Evolutionary conservation across 1,284 basidiomycete genomes (phyloP).

Genomic region (Dichomitus squalens): DNA sequence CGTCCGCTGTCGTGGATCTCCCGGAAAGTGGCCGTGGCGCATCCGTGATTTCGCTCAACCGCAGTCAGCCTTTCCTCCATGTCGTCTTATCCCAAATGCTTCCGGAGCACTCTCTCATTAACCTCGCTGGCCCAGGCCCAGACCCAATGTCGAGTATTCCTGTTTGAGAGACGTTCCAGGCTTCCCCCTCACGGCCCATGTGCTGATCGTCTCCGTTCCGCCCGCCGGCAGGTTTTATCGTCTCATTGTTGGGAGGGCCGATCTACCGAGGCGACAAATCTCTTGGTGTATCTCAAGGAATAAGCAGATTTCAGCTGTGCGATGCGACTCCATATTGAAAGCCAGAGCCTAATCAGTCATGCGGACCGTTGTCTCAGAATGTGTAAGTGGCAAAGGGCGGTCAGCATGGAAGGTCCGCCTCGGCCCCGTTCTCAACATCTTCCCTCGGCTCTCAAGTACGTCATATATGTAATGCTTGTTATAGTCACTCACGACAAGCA

Average conservation of each 20-base stretch:
- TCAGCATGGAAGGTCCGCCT: slow-evolving; percentile 31
- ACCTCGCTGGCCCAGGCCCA: slow-evolving; percentile 28
- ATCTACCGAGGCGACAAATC: neutral
- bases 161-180: neutral
- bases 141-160: neutral
- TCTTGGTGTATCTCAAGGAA: neutral
- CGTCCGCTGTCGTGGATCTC: neutral
- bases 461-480: neutral
- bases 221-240: neutral
- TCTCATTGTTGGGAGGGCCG: neutral
- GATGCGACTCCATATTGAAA: slow-evolving; percentile 26
- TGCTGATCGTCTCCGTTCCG: neutral
- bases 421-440: slow-evolving; percentile 21
- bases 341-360: slow-evolving; percentile 37
- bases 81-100: slow-evolving; percentile 29
- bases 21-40: slow-evolving; percentile 23
- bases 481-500: neutral
- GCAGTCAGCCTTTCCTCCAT: slow-evolving; percentile 36
- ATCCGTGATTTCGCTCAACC: slow-evolving; percentile 29
- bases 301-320: slow-evolving; percentile 25
- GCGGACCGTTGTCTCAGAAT: slow-evolving; percentile 35
- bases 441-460: too few species aligned
- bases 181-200: neutral
- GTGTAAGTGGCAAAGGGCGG: slow-evolving; percentile 24
- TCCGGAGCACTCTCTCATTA: slow-evolving; percentile 34